Evolutionary conservation across 169 alveolate species (phyloP).

Genomic region (Eimeria sp.): DNA sequence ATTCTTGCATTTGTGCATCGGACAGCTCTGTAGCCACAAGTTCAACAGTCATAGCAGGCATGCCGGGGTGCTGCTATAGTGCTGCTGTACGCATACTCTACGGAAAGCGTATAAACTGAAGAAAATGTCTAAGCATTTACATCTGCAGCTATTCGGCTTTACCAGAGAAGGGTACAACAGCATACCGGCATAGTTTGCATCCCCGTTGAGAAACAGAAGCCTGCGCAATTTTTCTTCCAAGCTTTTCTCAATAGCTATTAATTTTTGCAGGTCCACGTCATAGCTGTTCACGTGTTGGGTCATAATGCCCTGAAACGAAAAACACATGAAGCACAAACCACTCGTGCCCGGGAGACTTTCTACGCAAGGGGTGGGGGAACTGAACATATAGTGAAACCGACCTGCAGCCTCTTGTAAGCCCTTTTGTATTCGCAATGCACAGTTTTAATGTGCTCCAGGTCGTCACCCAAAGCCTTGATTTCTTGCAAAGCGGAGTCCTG

Average conservation of each 20-base stretch:
- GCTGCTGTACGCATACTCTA: not conserved
- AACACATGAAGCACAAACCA: not conserved
- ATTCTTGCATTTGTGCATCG: constrained; percentile 75
- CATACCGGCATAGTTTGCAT: constrained; percentile 80
- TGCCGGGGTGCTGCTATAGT: not conserved
- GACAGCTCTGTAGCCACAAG: constrained; percentile 46
- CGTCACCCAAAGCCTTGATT: constrained; percentile 45
- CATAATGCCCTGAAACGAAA: constrained; percentile 47
- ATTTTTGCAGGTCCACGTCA: constrained; percentile 76
- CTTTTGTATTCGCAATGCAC: constrained; percentile 60
- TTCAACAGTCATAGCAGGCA: not conserved
- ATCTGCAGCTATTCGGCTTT: not conserved
- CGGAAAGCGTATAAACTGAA: not conserved
- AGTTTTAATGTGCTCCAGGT: constrained; percentile 56
- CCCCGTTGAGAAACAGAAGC: constrained; percentile 76
- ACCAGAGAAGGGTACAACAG: not conserved
- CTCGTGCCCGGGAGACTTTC: not conserved
- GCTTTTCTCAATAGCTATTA: constrained; percentile 61
- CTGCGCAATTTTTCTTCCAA: constrained; percentile 73
- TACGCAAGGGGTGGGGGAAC: not conserved
- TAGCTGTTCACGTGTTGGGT: constrained; percentile 61
- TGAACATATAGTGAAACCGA: not conserved
- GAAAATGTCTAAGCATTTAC: not conserved
- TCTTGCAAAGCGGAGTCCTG: constrained; percentile 66
- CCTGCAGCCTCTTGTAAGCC: constrained; percentile 79